phyloP scores from a whole-genome alignment of 2,329 filamentous ascomycete genomes.

The Lasiodiplodia citricola region DNA sequence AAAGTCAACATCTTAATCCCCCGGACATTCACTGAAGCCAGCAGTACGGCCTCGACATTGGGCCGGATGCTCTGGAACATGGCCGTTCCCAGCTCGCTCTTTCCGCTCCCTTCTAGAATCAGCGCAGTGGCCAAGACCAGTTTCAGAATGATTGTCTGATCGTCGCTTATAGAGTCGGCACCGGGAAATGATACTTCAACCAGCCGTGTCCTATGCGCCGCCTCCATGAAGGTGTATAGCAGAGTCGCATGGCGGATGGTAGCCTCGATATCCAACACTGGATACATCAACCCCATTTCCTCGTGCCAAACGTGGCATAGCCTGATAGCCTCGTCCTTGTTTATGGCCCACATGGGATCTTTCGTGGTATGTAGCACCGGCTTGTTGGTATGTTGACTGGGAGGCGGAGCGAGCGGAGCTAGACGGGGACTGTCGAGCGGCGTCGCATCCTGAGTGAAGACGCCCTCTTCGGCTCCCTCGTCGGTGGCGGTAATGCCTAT shows the following conservation, averaged over 20 bases:
- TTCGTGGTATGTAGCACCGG: constrained; percentile 53
- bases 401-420: constrained; percentile 31
- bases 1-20: constrained; percentile 64
- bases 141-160: constrained; percentile 75
- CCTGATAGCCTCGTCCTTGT: constrained; percentile 78
- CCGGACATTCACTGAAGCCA: constrained; percentile 62
- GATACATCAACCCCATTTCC: constrained; percentile 92
- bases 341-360: constrained; percentile 82
- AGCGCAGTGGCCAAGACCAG: constrained; percentile 80
- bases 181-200: constrained; percentile 60
- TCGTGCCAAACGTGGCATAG: constrained; percentile 84
- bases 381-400: constrained; percentile 25
- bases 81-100: constrained; percentile 73
- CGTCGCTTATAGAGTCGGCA: constrained; percentile 64
- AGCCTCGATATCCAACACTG: constrained; percentile 75
- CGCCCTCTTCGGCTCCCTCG: constrained; percentile 66
- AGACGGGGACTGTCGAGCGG: constrained; percentile 54
- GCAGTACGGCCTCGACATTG: constrained; percentile 68
- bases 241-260: constrained; percentile 72
- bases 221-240: constrained; percentile 75
- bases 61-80: constrained; percentile 79
- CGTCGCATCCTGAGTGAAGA: constrained; percentile 59
- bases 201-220: constrained; percentile 64
- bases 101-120: constrained; percentile 77
- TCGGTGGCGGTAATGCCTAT: constrained; percentile 80